Evolutionary conservation across 306 rosid species (phyloP).

Genomic region (Phaseolus lunatus): DNA sequence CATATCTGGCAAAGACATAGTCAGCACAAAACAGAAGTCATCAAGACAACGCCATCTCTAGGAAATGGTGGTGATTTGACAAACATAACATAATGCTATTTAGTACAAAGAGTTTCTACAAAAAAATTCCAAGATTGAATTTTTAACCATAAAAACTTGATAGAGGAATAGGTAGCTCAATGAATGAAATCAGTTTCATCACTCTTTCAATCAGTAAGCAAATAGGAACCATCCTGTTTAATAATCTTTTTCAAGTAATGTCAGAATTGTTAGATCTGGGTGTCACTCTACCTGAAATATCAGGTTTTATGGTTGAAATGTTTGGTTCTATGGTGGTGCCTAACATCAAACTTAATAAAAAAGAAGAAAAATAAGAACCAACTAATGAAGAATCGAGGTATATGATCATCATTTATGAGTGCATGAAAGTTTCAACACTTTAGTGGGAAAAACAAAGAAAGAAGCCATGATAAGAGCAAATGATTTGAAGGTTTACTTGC

Average conservation of each 20-base stretch:
- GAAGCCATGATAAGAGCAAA: not conserved
- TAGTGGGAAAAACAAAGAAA: not conserved
- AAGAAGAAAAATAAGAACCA: too few relatives aligned
- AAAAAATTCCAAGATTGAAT: not conserved
- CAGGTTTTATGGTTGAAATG: too few relatives aligned
- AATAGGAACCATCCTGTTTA: not conserved
- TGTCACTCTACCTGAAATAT: too few relatives aligned
- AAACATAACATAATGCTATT: not conserved
- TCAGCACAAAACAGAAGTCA: slow-evolving; percentile 46
- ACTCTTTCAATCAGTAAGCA: not conserved
- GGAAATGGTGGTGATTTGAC: slow-evolving; percentile 15
- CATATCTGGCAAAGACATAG: not conserved
- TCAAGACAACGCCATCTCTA: too few relatives aligned
- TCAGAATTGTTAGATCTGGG: too few relatives aligned
- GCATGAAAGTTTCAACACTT: not conserved
- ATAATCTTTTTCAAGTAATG: too few relatives aligned
- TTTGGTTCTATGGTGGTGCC: too few relatives aligned
- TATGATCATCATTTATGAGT: not conserved
- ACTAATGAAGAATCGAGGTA: not conserved
- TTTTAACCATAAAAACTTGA: not conserved
- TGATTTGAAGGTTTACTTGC: slow-evolving; percentile 38
- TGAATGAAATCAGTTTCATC: not conserved
- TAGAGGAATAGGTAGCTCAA: not conserved
- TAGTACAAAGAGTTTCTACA: not conserved
- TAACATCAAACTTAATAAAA: too few relatives aligned